Conservation (phyloP, 2,329 filamentous ascomycete species). For the Neonectria ditissima region DNA sequence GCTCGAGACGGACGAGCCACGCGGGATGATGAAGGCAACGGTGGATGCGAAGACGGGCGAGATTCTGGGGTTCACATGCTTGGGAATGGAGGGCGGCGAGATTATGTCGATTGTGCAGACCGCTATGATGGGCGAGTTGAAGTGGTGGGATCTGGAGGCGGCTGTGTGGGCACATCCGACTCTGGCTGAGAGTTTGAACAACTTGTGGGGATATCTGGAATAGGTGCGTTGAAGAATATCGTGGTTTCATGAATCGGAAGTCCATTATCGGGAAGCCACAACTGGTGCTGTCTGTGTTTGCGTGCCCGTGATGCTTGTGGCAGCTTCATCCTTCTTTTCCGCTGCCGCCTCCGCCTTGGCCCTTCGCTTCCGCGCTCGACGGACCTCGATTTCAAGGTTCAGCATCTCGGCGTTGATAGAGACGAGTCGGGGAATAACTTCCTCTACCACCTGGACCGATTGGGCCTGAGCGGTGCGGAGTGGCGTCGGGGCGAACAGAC, state of each 20-base stretch:
- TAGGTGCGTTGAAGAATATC: slow-evolving; percentile 28
- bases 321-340: slow-evolving; percentile 41
- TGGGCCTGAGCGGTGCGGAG: slow-evolving; percentile 69
- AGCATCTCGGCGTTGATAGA: slow-evolving; percentile 71
- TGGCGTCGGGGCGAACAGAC: slow-evolving; percentile 63
- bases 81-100: slow-evolving; percentile 65
- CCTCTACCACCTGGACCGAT: slow-evolving; percentile 67
- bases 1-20: slow-evolving; percentile 63
- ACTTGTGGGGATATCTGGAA: slow-evolving; percentile 59
- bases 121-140: slow-evolving; percentile 62
- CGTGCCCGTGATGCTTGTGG: slow-evolving; percentile 1
- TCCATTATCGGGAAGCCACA: slow-evolving; percentile 26
- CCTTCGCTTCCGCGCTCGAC: slow-evolving; percentile 68
- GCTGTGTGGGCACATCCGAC: slow-evolving; percentile 64
- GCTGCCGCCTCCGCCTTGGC: slow-evolving; percentile 58
- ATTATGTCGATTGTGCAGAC: slow-evolving; percentile 65
- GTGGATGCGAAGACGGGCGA: slow-evolving; percentile 60
- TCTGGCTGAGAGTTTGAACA: slow-evolving; percentile 63
- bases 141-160: slow-evolving; percentile 58
- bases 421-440: slow-evolving; percentile 67
- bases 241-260: neutral
- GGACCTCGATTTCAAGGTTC: slow-evolving; percentile 75
- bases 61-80: slow-evolving; percentile 65
- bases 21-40: slow-evolving; percentile 65
- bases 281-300: slow-evolving; percentile 26